Conservation (phyloP, 1,284 basidiomycete species). For the Ganoderma resinaceum region DNA sequence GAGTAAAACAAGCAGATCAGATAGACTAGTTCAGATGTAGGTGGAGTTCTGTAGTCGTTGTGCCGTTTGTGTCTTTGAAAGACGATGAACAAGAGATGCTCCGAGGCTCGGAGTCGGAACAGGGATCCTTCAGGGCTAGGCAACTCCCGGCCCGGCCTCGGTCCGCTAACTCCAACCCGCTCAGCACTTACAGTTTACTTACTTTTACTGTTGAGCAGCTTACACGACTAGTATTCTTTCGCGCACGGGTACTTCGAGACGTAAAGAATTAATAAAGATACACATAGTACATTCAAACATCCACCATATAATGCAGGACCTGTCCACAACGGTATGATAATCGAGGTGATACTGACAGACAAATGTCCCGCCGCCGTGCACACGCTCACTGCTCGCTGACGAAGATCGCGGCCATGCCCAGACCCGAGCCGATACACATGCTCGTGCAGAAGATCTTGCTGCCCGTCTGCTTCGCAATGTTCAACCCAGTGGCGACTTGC, state of each 20-base stretch:
- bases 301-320: neutral
- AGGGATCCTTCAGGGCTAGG: no score
- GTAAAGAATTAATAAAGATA: slow-evolving; percentile 10
- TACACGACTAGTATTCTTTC: no score
- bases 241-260: neutral
- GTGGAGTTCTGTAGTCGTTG: no score
- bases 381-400: slow-evolving; percentile 76
- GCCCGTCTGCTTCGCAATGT: slow-evolving; percentile 81
- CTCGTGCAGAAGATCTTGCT: slow-evolving; percentile 86
- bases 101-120: no score
- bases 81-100: no score
- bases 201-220: no score
- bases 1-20: no score
- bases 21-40: no score
- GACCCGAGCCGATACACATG: slow-evolving; percentile 96
- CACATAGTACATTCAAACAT: neutral
- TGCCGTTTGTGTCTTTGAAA: no score
- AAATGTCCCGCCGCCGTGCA: neutral
- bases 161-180: no score
- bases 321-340: neutral
- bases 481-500: slow-evolving; percentile 87
- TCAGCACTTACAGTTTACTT: no score
- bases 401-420: slow-evolving; percentile 88
- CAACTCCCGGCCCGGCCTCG: no score
- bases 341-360: neutral